Base-by-base conservation (phyloP, 352 stramenopile genomes). In the Pythium periplocum region DNA sequence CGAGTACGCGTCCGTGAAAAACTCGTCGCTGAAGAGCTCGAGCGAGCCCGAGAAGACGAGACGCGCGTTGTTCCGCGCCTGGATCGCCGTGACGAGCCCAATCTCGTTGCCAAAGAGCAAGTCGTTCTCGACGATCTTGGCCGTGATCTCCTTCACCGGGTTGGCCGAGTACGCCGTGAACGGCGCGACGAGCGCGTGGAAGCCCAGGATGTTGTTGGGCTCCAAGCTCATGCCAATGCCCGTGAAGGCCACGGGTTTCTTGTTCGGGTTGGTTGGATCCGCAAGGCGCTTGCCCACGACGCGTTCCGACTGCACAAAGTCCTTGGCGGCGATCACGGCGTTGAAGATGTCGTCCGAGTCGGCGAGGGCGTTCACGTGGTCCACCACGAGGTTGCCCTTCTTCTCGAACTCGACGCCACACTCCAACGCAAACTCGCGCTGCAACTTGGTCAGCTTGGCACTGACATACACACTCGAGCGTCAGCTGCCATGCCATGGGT, bases 61-160 rank as follows among this genome's bases (percentile, higher is more conserved):
- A 7, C 91, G 86, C 12, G 89, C 87, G 52, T 98, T 98, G 78
- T 95, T 97, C 49, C 90, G 87, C 10, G 62, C 85, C 64, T 97
- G 90, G 8, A 95, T 69, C n/a, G 78, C 86, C 6, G 78, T 87
- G 34, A 96, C 83, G 43, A 95, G 71, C 2, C 78, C 80, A 46
- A 95, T 87, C 59, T 88, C 68, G 51, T 86, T 80, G 51, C 78
- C 76, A 45, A 87, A 89, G 8, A 85, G 66, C 53, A 89, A 48
- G 54, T 88, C 75, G 55, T 76, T 74, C 66, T 73, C 54, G 50
- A 78, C 58, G 46, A 88, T 53, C 66, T 83, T 74, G 52, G 66
- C 55, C 34, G 73, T 83, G 64, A 86, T 84, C 50, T 70, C 66
- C 62, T 95, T 93, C 33, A 83, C 79, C 9, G 80, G 75, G 57